Conservation (phyloP, 768 basidiomycete species). For the Dentipellis sp. region DNA sequence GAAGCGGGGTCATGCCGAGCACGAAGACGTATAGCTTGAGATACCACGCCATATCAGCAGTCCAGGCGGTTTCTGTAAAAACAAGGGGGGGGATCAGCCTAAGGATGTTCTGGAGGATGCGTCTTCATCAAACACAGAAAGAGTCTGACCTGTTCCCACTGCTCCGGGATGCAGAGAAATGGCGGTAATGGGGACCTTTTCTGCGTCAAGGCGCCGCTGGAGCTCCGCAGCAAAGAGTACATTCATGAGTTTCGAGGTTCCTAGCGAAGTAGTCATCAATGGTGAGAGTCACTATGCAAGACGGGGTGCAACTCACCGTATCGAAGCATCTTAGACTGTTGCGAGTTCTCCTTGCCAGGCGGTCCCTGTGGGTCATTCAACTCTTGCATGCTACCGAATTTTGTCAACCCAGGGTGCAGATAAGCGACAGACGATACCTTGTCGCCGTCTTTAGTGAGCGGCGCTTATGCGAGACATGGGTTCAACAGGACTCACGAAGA, state of each 20-base stretch:
- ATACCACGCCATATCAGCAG: neutral
- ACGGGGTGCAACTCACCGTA: neutral
- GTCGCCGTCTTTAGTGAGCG: neutral
- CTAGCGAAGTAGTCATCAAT: too few species aligned
- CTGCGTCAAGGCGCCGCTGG: neutral
- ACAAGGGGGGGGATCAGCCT: too few species aligned
- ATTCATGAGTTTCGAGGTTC: neutral
- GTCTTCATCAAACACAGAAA: too few species aligned
- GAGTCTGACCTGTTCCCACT: neutral
- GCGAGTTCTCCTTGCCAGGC: neutral
- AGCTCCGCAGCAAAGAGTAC: neutral
- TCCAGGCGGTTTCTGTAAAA: neutral
- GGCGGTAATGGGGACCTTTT: neutral
- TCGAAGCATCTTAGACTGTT: neutral
- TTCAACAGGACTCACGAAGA: slow-evolving; percentile 22
- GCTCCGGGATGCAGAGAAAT: neutral
- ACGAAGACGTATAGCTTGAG: neutral
- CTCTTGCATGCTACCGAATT: neutral
- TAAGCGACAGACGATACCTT: neutral
- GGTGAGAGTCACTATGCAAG: too few species aligned
- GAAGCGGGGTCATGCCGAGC: neutral
- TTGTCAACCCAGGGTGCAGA: neutral
- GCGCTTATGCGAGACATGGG: too few species aligned
- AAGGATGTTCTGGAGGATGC: too few species aligned
- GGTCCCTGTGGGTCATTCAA: neutral